Evolutionary conservation across 805 yeast species (phyloP).

Genomic region (Saccharomyces kudriavzevii): DNA sequence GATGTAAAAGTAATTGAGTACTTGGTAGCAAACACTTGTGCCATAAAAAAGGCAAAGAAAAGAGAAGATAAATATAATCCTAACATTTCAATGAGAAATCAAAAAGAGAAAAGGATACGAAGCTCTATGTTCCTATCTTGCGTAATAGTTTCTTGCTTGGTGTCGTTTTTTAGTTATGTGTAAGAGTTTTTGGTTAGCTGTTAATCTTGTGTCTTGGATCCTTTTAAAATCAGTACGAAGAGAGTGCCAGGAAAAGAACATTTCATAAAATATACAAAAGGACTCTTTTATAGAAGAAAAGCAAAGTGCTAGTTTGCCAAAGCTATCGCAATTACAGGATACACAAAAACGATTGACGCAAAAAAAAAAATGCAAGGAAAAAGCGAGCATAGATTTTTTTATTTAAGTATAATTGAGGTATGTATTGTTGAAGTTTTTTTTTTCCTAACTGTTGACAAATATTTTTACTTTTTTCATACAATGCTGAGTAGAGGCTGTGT

Average conservation of each 20-base stretch:
- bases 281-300: not conserved
- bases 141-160: not conserved
- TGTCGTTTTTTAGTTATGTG: not conserved
- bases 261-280: not conserved
- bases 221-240: not conserved
- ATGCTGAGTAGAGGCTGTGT: not conserved
- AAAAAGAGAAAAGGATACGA: not conserved
- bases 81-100: not conserved
- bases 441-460: conserved; percentile 1
- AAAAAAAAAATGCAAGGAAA: not conserved
- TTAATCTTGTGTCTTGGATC: not conserved
- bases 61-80: not conserved
- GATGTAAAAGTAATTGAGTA: not conserved
- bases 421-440: not conserved
- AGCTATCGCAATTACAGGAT: not conserved
- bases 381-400: not conserved
- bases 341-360: not conserved
- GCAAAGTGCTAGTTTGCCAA: not conserved
- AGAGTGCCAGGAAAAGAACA: not conserved
- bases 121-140: not conserved
- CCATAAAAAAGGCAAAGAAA: not conserved
- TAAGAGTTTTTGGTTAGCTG: not conserved
- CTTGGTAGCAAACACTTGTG: not conserved
- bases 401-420: not conserved
- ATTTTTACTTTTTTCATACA: not conserved